Base-by-base conservation (phyloP, 2,329 filamentous ascomycete genomes). In the Fusarium anguioides region DNA sequence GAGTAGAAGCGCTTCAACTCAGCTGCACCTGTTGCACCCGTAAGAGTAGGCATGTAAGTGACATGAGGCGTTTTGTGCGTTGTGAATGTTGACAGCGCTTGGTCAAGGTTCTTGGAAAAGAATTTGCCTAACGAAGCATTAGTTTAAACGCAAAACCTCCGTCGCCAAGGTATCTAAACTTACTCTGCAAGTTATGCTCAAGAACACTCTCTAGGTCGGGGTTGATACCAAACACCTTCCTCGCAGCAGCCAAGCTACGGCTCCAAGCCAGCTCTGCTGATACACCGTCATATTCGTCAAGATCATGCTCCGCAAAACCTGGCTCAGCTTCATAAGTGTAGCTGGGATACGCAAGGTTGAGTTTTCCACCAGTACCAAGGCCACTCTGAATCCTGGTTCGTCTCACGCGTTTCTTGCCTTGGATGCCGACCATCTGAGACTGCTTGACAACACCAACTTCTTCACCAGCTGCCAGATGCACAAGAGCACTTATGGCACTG, bases 291-390 rank as follows among this genome's bases (percentile, higher is more conserved):
- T 88, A 93, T 66, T 90, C 86, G 4, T 91, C 88, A 29, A 91
- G 75, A 55, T 92, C 87, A 20, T 84, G 83, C 76, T 94, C 91
- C 0, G 91, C 91, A 64, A 94, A 94, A 0, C 91, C 91, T 0
- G 87, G 79, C 48, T 87, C 79, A 78, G 86, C 80, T 10, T 78
- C 63, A 47, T 83, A 83, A 1, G 77, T 75, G 40, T 82, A 83
- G 18, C 76, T 76, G 0, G 77, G 77, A 40, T 81, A 83, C 0
- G 75, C 79, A 2, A 79, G 68, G 11, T 73, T 66, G 35, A 80
- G 60, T 8, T 70, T 74, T 6, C 78, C 77, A 0, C 81, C 81
- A 0, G 75, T 71, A 1, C 81, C 81, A 0, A 77, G 60, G 5
- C 80, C 81, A 0, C 71, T 67, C 18, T 77, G 75, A 4, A 82